Evolutionary conservation across 371 early-diverging fungal genomes (phyloP).

Genomic region (Mortierella sp.): DNA sequence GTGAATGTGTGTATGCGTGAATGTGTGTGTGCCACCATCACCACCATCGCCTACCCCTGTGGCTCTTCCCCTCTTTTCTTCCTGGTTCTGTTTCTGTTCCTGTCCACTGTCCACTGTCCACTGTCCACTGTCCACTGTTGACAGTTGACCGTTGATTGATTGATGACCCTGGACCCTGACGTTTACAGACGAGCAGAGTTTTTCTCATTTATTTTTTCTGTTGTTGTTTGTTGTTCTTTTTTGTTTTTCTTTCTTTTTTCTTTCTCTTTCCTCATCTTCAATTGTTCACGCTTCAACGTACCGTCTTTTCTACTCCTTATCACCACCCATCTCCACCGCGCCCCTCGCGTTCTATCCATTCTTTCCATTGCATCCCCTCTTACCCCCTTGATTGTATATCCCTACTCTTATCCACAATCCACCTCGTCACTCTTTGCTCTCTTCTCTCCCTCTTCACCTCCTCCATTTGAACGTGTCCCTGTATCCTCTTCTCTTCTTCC

Average conservation of each 20-base stretch:
- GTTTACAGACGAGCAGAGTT: slow-evolving; percentile 4
- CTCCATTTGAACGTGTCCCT: slow-evolving; percentile 1
- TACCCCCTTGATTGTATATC: not conserved
- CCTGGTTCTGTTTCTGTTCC: not conserved
- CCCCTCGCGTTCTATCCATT: not conserved
- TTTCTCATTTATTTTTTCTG: slow-evolving; percentile 3
- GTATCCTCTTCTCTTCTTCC: not conserved
- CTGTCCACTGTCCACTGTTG: too few species aligned
- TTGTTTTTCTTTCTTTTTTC: not conserved
- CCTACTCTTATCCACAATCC: not conserved
- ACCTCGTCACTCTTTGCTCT: not conserved
- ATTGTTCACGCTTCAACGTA: slow-evolving; percentile 1
- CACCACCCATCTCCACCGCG: not conserved
- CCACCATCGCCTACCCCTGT: too few species aligned
- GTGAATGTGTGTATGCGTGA: not conserved
- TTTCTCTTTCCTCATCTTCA: not conserved
- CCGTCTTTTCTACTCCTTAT: not conserved
- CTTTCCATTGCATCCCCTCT: not conserved
- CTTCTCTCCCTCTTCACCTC: not conserved
- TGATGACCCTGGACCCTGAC: slow-evolving; percentile 10
- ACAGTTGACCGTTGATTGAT: too few species aligned
- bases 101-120: not conserved
- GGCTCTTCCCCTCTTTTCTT: not conserved
- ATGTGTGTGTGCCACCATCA: not conserved
- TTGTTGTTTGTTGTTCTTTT: not conserved